Base-by-base conservation (phyloP, 2,329 filamentous ascomycete genomes). In the Metarhizium brunneum region DNA sequence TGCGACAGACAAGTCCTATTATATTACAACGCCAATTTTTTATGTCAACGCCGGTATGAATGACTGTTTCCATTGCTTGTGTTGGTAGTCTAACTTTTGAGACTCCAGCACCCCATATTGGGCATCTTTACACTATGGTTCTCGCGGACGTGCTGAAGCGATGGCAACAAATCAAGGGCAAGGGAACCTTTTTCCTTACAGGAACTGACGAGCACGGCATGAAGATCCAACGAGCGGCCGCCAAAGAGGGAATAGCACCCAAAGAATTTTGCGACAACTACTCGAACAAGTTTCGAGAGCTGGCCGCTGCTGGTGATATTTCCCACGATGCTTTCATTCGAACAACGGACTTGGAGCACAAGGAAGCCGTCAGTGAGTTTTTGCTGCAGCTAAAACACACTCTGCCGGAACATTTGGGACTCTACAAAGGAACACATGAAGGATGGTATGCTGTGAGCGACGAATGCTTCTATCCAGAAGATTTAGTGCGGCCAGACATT, bases 361-460 rank as follows among this genome's bases (percentile, higher is more conserved):
- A 84, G 64, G 84, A 88, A 43, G 90, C 90, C 1, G 94, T 99
- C 47, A 83, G 91, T 65, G 86, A 94, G 68, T 91, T 95, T 63
- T 99, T 94, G 94, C 79, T 83, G 61, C 79, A 91, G 68, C 76
- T 99, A 57, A 80, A 86, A 64, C 63, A 71, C 38, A 58, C 63
- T 0, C 63, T 69, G 0, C 66, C 66, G 0, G 84, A 91, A 54
- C 78, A 81, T 50, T 87, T 87, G 8, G 85, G 87, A 58, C 86
- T 97, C 54, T 96, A 96, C 71, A 84, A 88, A 65, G 83, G 84
- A 11, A 90, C 87, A 62, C 94, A 97, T 64, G 84, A 90, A 67
- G 94, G 94, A 2, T 99, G 94, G 94, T 99, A 99, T 70, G 94
- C 88, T 55, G 87, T 99, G 54, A 91, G 89, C 68, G 94, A 99